phyloP scores from a whole-genome alignment of 768 basidiomycete genomes.

The Tubosaeta sp. region DNA sequence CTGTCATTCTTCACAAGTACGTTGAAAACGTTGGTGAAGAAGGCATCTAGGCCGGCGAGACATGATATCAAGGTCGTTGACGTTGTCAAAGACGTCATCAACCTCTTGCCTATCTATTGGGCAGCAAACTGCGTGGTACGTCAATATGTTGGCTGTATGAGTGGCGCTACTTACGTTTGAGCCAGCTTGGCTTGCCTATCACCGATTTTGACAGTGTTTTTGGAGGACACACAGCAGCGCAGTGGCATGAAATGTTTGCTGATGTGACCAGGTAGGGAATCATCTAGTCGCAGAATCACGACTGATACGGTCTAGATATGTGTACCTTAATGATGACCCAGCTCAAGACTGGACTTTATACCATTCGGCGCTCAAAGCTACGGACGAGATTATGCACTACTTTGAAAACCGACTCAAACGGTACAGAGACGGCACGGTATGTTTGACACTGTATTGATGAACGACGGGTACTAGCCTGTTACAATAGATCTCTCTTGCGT shows the following conservation, averaged over 20 bases:
- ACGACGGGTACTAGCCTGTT: background rate
- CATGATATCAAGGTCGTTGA: slow-evolving; percentile 39
- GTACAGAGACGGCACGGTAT: slow-evolving; percentile 18
- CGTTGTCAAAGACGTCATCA: slow-evolving; percentile 64
- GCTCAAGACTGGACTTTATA: slow-evolving; percentile 32
- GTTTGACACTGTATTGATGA: background rate
- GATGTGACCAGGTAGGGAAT: slow-evolving; percentile 35
- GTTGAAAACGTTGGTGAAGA: slow-evolving; percentile 7
- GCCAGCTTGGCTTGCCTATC: slow-evolving; percentile 30
- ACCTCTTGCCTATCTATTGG: slow-evolving; percentile 59
- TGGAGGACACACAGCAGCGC: slow-evolving; percentile 38
- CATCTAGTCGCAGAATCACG: background rate
- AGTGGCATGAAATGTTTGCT: slow-evolving; percentile 48
- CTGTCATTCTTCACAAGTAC: slow-evolving; percentile 8
- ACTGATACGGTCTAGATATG: slow-evolving; percentile 27
- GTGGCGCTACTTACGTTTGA: background rate
- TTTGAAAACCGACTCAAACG: slow-evolving; percentile 22
- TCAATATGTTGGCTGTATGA: background rate
- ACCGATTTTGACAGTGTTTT: slow-evolving; percentile 32
- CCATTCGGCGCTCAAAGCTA: slow-evolving; percentile 24
- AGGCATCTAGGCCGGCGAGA: slow-evolving; percentile 7
- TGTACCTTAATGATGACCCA: slow-evolving; percentile 33
- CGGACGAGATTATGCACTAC: slow-evolving; percentile 22
- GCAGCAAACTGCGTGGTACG: slow-evolving; percentile 54
- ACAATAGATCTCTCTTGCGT: slow-evolving; percentile 15